Conservation (phyloP, 164 flowering plant genomes). For the Sextonia rubra region DNA sequence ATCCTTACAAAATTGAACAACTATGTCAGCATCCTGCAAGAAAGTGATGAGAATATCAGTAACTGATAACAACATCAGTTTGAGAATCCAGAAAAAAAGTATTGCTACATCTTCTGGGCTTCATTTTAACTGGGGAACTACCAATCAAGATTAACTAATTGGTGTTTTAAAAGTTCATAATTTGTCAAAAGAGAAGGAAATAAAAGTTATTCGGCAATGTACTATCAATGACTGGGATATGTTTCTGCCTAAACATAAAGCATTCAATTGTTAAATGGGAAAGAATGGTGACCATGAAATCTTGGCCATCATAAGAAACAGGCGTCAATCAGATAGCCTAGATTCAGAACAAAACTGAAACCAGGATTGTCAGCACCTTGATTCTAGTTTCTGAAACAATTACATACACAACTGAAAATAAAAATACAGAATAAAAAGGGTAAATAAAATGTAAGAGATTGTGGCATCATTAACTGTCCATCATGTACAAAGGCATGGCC, state of each 20-base stretch:
- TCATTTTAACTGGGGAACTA: neutral
- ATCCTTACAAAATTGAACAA: conserved; percentile 85
- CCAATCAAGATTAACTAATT: neutral
- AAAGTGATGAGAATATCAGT: conserved; percentile 3
- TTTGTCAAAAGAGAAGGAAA: neutral
- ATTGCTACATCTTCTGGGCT: neutral
- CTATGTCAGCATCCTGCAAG: conserved; percentile 60
- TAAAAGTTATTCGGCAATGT: neutral
- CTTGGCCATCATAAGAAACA: neutral
- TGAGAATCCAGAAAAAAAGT: neutral
- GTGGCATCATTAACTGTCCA: conserved; percentile 38
- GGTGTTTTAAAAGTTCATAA: neutral
- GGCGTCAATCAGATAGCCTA: neutral
- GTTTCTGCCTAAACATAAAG: too few species aligned
- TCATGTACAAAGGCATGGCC: conserved; percentile 67
- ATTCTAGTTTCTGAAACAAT: neutral
- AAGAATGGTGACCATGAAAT: too few species aligned
- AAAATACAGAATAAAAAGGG: neutral
- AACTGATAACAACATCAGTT: neutral
- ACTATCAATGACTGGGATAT: too few species aligned
- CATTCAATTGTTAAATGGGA: too few species aligned
- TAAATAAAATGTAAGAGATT: neutral
- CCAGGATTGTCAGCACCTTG: neutral
- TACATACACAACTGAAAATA: neutral
- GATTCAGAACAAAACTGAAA: neutral